Percentiles rank a stretch among this genome's conserved stretches.
phyloP scores from a whole-genome alignment of 768 basidiomycete genomes.

The Lepiota venenata region DNA sequence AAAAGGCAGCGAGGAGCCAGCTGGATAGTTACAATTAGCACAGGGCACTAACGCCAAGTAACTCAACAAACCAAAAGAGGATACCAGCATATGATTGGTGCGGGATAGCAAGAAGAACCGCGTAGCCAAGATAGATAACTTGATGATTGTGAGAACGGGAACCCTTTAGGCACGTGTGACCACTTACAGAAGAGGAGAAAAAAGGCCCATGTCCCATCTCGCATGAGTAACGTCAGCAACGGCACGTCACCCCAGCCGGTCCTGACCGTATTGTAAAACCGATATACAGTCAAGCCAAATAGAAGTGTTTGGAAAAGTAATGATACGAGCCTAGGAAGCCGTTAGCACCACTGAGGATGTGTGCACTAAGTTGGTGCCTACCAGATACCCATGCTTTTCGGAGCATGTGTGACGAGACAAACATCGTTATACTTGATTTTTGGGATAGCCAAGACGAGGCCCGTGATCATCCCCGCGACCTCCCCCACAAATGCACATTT shows the following conservation, averaged over 20 bases:
- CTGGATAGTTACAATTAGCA: conserved; percentile 16
- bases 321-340: conserved; percentile 21
- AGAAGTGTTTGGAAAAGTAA: conserved; percentile 35
- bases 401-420: conserved; percentile 26
- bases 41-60: background rate
- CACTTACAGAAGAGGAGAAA: conserved; percentile 34
- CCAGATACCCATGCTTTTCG: conserved; percentile 28
- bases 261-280: conserved; percentile 30
- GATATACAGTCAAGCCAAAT: conserved; percentile 33
- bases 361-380: conserved; percentile 6
- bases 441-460: conserved; percentile 26
- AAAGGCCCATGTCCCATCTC: conserved; percentile 45
- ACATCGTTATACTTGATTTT: conserved; percentile 29
- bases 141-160: background rate
- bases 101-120: background rate
- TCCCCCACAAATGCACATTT: conserved; percentile 22
- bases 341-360: background rate
- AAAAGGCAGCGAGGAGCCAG: conserved; percentile 31
- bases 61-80: conserved; percentile 26
- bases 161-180: background rate
- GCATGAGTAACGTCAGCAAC: conserved; percentile 35
- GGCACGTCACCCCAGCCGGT: conserved; percentile 40
- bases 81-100: conserved; percentile 25
- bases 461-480: conserved; percentile 26
- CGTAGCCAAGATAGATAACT: conserved; percentile 7